These are phyloP conservation scores for Dactylellina leptospora DNA, from an alignment of 2,329 filamentous ascomycete genomes.

Conservation along the genomic window DNA sequence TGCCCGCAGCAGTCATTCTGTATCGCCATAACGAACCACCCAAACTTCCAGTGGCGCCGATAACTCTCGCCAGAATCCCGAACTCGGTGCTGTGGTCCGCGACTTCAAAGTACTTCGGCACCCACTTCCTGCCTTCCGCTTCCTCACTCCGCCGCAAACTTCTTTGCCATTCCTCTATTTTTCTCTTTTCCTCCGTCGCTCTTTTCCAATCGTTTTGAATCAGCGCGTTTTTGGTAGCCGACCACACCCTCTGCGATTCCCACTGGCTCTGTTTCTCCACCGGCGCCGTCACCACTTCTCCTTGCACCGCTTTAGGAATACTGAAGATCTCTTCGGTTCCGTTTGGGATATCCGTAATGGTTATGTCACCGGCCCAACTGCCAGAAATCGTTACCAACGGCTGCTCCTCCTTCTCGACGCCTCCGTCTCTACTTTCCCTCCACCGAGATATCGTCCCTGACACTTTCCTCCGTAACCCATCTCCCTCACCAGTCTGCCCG, in stretches of 20 bases:
- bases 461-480: not conserved
- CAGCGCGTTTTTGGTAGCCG: constrained; percentile 6
- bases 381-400: constrained; percentile 8
- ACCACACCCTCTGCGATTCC: constrained; percentile 24
- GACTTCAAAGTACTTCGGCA: constrained; percentile 10
- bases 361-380: constrained; percentile 6
- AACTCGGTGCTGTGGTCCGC: not conserved
- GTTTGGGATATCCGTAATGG: not conserved
- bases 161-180: constrained; percentile 36
- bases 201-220: constrained; percentile 9
- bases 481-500: not conserved
- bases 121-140: constrained; percentile 16
- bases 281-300: not conserved
- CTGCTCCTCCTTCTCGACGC: not conserved
- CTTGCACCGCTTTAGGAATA: not conserved
- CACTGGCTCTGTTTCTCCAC: constrained; percentile 9
- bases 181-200: constrained; percentile 29
- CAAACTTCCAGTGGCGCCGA: not conserved
- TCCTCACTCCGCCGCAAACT: constrained; percentile 8
- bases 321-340: constrained; percentile 18
- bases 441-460: constrained; percentile 10
- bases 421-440: not conserved
- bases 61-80: not conserved
- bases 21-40: not conserved
- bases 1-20: too few species aligned